A percentile compares a stretch with the other conserved stretches of the same genome.
These are phyloP conservation scores for Phytophthora cajani DNA, from an alignment of 352 stramenopile genomes.

Conservation along the genomic window DNA sequence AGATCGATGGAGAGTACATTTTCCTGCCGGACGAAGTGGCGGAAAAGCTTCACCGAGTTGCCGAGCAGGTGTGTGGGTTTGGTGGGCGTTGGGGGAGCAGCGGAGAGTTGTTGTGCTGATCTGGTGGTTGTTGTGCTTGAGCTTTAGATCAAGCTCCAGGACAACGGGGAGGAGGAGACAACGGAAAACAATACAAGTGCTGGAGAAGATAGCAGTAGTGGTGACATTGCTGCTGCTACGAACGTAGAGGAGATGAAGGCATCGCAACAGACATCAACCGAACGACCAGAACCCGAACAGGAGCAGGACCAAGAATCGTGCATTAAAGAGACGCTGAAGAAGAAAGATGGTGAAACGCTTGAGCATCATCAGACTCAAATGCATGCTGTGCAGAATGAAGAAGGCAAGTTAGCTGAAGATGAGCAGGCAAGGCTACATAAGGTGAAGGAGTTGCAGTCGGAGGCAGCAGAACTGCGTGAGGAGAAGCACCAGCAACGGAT, in stretches of 20 bases:
- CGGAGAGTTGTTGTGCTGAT: constrained; percentile 5
- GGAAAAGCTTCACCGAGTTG: constrained; percentile 66
- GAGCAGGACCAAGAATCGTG: constrained; percentile 40
- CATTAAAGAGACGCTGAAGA: constrained; percentile 9
- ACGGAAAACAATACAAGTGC: constrained; percentile 26
- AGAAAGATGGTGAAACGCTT: background rate
- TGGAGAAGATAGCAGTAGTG: constrained; percentile 30
- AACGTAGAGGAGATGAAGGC: constrained; percentile 20
- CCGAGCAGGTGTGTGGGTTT: constrained; percentile 51
- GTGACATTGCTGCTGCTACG: constrained; percentile 2
- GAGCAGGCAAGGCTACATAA: constrained; percentile 27
- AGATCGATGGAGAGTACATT: constrained; percentile 83
- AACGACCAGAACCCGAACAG: constrained; percentile 40
- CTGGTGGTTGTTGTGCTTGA: constrained; percentile 20
- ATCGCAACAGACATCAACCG: constrained; percentile 8
- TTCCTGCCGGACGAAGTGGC: constrained; percentile 74
- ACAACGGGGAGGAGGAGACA: constrained; percentile 29
- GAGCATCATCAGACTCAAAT: constrained; percentile 13
- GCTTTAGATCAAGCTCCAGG: constrained; percentile 29
- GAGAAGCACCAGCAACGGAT: constrained; percentile 37
- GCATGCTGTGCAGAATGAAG: constrained; percentile 9
- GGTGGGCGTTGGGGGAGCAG: background rate
- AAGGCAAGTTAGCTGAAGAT: constrained; percentile 10
- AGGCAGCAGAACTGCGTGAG: constrained; percentile 24
- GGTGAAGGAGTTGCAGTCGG: constrained; percentile 21